phyloP scores from a whole-genome alignment of 2,329 filamentous ascomycete genomes.

The Scedosporium boydii region DNA sequence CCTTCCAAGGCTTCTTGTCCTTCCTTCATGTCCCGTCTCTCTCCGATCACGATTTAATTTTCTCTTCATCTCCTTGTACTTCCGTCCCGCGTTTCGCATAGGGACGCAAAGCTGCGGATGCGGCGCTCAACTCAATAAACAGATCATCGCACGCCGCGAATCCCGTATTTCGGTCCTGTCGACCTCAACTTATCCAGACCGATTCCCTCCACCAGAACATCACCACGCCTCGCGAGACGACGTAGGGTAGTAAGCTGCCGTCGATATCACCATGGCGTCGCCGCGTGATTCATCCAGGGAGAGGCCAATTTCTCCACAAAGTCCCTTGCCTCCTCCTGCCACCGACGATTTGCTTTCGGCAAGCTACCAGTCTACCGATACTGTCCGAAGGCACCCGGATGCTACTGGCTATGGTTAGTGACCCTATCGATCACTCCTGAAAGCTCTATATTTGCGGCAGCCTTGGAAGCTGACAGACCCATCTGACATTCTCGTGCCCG shows the following conservation, averaged over 20 bases:
- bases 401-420: slow-evolving; percentile 43
- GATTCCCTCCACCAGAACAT: background rate
- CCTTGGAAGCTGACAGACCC: background rate
- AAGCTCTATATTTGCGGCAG: background rate
- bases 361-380: slow-evolving; percentile 50
- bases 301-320: background rate
- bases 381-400: slow-evolving; percentile 48
- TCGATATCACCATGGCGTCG: background rate
- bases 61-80: background rate
- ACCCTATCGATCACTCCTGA: background rate
- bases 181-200: background rate
- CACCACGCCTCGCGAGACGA: background rate
- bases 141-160: background rate
- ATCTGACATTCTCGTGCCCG: background rate
- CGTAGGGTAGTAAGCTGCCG: background rate
- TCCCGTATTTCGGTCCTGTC: background rate
- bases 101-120: background rate
- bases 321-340: background rate
- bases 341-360: slow-evolving; percentile 39
- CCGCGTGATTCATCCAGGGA: background rate
- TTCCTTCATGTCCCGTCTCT: background rate
- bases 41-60: background rate
- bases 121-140: background rate
- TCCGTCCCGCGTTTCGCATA: background rate
- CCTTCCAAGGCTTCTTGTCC: background rate